A percentile compares a stretch with the other conserved stretches of the same genome.
Evolutionary conservation across 306 rosid genomes (phyloP).

Genomic region (Begonia loranthoides): DNA sequence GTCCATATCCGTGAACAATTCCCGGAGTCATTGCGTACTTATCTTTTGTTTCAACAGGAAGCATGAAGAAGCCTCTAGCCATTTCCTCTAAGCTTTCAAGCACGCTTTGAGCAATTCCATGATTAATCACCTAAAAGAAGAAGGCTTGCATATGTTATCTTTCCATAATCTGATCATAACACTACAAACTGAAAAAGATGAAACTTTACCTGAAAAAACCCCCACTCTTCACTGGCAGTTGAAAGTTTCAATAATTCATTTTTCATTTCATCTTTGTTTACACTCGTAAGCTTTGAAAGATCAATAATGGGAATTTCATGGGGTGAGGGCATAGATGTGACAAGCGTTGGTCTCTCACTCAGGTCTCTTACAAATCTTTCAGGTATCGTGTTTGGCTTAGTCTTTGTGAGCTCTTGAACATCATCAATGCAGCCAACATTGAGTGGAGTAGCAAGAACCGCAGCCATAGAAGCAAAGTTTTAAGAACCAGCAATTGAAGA

Average conservation of each 20-base stretch:
- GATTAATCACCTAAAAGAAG: slow-evolving; percentile 51
- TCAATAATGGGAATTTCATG: slow-evolving; percentile 60
- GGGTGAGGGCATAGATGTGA: slow-evolving; percentile 16
- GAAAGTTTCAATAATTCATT: slow-evolving; percentile 40
- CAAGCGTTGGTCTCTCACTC: slow-evolving; percentile 53
- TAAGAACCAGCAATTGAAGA: neutral
- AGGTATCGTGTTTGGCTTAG: slow-evolving; percentile 52
- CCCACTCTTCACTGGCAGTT: slow-evolving; percentile 75
- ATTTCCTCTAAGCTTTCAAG: slow-evolving; percentile 52
- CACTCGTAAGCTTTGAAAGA: slow-evolving; percentile 43
- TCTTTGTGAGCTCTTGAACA: slow-evolving; percentile 81
- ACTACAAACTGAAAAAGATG: neutral
- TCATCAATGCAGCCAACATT: slow-evolving; percentile 80
- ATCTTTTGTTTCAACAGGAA: slow-evolving; percentile 75
- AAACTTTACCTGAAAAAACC: slow-evolving; percentile 77
- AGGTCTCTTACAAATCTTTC: slow-evolving; percentile 74
- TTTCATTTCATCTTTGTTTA: slow-evolving; percentile 30
- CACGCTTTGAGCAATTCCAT: slow-evolving; percentile 53
- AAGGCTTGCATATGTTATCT: slow-evolving; percentile 12
- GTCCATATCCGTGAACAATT: slow-evolving; percentile 89
- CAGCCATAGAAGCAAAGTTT: slow-evolving; percentile 44
- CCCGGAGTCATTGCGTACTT: slow-evolving; percentile 86
- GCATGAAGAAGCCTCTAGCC: slow-evolving; percentile 72
- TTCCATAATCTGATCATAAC: neutral
- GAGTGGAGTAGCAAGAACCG: slow-evolving; percentile 34